Evolutionary conservation across 1,284 basidiomycete genomes (phyloP).

Genomic region (Spongiforma sp.): DNA sequence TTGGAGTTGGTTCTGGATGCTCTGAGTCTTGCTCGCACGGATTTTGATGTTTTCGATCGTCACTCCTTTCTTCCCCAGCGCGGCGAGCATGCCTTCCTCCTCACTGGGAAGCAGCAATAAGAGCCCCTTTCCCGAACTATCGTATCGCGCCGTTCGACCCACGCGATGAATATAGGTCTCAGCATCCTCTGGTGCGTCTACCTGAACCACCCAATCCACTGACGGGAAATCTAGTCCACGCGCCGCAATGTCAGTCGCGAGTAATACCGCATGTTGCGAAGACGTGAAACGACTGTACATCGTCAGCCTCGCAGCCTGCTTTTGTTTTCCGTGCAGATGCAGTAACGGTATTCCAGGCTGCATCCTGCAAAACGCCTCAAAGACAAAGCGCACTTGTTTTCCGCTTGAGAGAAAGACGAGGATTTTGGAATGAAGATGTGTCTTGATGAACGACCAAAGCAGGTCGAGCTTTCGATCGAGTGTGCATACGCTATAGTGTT

Average conservation of each 20-base stretch:
- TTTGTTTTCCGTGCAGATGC: slow-evolving; percentile 97
- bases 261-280: slow-evolving; percentile 81
- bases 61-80: slow-evolving; percentile 78
- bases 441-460: slow-evolving; percentile 95
- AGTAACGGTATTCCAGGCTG: slow-evolving; percentile 93
- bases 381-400: slow-evolving; percentile 98
- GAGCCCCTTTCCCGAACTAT: slow-evolving; percentile 88
- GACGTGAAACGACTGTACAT: slow-evolving; percentile 86
- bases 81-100: slow-evolving; percentile 85
- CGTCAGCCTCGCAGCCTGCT: slow-evolving; percentile 86
- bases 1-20: slow-evolving; percentile 89
- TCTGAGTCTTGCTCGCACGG: slow-evolving; percentile 87
- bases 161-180: slow-evolving; percentile 99
- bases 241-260: slow-evolving; percentile 98
- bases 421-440: slow-evolving; percentile 90
- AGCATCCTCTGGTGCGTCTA: slow-evolving; percentile 98
- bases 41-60: slow-evolving; percentile 89
- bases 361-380: slow-evolving; percentile 94
- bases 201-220: slow-evolving; percentile 97
- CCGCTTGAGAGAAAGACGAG: slow-evolving; percentile 96
- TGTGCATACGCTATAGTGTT: slow-evolving; percentile 87
- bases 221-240: slow-evolving; percentile 97
- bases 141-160: slow-evolving; percentile 94
- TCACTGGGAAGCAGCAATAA: slow-evolving; percentile 90
- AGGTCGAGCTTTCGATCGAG: slow-evolving; percentile 92